phyloP scores from a whole-genome alignment of 768 basidiomycete genomes.

The Scleroderma bovista region DNA sequence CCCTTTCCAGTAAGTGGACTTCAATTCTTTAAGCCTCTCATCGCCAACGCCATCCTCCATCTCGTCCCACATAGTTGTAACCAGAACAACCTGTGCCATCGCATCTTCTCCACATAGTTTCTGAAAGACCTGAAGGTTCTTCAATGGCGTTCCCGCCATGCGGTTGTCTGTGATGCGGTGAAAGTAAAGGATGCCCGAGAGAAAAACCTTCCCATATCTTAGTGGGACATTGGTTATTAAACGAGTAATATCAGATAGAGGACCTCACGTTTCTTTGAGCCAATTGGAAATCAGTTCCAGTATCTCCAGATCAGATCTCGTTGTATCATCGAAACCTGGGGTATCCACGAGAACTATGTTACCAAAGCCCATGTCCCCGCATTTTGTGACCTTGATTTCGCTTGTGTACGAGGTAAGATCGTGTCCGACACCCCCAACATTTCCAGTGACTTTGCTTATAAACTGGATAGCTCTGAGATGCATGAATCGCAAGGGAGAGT shows the following conservation, averaged over 20 bases:
- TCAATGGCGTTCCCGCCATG: conserved; percentile 28
- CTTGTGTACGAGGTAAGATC: conserved; percentile 8
- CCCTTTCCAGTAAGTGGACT: not conserved
- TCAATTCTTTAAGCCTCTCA: conserved; percentile 10
- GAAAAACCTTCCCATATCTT: conserved; percentile 10
- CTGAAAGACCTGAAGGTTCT: conserved; percentile 30
- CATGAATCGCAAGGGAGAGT: not conserved
- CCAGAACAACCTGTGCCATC: conserved; percentile 30
- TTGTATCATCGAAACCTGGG: conserved; percentile 18
- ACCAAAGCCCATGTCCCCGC: not conserved
- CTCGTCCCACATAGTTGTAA: conserved; percentile 6
- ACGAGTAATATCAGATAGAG: not conserved
- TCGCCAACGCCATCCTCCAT: conserved; percentile 16
- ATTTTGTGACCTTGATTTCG: conserved; percentile 3
- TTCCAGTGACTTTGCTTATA: conserved; percentile 6
- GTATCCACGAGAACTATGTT: conserved; percentile 20
- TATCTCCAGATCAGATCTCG: conserved; percentile 9
- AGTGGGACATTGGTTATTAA: not conserved
- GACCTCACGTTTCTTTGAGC: conserved; percentile 7
- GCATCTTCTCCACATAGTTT: conserved; percentile 25
- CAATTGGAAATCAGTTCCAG: conserved; percentile 11
- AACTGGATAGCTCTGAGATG: conserved; percentile 5
- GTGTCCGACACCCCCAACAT: conserved; percentile 3
- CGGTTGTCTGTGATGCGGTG: conserved; percentile 37
- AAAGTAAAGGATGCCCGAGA: conserved; percentile 34